Conservation (phyloP, 148 eudicot species). For the Limonium bicolor region DNA sequence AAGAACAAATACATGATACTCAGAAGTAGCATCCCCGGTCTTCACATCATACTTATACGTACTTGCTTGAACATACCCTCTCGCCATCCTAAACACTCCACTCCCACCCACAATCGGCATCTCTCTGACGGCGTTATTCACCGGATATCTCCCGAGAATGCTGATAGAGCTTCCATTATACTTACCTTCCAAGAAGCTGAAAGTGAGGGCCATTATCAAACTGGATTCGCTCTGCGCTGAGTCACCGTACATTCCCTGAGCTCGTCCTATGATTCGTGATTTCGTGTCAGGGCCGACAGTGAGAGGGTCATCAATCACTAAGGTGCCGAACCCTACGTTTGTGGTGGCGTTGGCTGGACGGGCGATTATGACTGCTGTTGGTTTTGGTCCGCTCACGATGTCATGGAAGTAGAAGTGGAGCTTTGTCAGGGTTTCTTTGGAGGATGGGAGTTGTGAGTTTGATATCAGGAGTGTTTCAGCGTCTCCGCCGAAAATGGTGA, state of each 20-base stretch:
- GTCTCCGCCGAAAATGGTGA: too few relatives aligned
- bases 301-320: slow-evolving; percentile 27
- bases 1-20: slow-evolving; percentile 28
- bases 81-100: slow-evolving; percentile 35
- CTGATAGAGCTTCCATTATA: slow-evolving; percentile 35
- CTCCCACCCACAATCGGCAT: slow-evolving; percentile 46
- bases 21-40: slow-evolving; percentile 38
- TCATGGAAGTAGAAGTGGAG: slow-evolving; percentile 55
- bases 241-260: slow-evolving; percentile 38
- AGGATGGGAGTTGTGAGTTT: not conserved
- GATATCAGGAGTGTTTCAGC: not conserved
- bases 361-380: slow-evolving; percentile 30
- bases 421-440: slow-evolving; percentile 22
- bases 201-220: slow-evolving; percentile 28
- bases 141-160: slow-evolving; percentile 28
- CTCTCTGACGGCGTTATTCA: slow-evolving; percentile 17
- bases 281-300: slow-evolving; percentile 18
- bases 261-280: slow-evolving; percentile 37
- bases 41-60: slow-evolving; percentile 13
- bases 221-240: slow-evolving; percentile 10
- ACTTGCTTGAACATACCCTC: slow-evolving; percentile 31
- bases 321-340: slow-evolving; percentile 24
- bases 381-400: slow-evolving; percentile 23
- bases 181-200: slow-evolving; percentile 18
- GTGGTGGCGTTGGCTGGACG: slow-evolving; percentile 14